Evolutionary conservation across 371 early-diverging fungal species (phyloP).

Genomic region (Blakeslea trispora): DNA sequence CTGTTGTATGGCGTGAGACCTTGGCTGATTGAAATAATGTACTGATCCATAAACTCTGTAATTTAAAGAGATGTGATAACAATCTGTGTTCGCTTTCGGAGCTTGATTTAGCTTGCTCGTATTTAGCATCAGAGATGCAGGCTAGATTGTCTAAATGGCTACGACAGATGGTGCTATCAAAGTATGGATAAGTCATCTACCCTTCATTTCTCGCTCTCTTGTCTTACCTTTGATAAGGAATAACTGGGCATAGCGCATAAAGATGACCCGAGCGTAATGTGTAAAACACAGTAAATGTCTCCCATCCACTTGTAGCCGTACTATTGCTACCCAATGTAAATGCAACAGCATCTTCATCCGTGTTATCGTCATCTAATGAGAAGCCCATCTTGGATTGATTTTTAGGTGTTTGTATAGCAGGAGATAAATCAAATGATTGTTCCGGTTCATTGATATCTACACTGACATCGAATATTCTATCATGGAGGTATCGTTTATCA

Average conservation of each 20-base stretch:
- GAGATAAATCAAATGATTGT: constrained; percentile 47
- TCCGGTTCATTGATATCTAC: constrained; percentile 42
- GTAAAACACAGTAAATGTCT: constrained; percentile 46
- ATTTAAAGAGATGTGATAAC: constrained; percentile 29
- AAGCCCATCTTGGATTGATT: constrained; percentile 16
- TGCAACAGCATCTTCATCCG: constrained; percentile 46
- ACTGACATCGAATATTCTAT: constrained; percentile 47
- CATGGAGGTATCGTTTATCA: too few relatives aligned
- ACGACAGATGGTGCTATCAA: constrained; percentile 29
- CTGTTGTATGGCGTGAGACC: constrained; percentile 6
- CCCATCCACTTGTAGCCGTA: constrained; percentile 41
- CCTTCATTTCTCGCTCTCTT: neutral
- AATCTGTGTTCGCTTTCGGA: constrained; percentile 7
- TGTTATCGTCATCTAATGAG: constrained; percentile 28
- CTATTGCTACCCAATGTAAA: constrained; percentile 42
- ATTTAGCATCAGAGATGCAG: constrained; percentile 35
- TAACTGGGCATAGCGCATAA: constrained; percentile 46
- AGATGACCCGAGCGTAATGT: constrained; percentile 43
- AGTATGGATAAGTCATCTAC: too few relatives aligned
- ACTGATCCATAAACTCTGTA: constrained; percentile 42
- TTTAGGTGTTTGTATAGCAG: constrained; percentile 14
- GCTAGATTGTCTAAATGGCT: constrained; percentile 40
- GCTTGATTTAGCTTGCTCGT: constrained; percentile 15
- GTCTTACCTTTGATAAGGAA: constrained; percentile 45
- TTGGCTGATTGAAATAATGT: constrained; percentile 29